A percentile compares a stretch with the other conserved stretches of the same genome.
These are phyloP conservation scores for Cruciata laevipes DNA, from an alignment of 257 asterid genomes.

Conservation along the genomic window DNA sequence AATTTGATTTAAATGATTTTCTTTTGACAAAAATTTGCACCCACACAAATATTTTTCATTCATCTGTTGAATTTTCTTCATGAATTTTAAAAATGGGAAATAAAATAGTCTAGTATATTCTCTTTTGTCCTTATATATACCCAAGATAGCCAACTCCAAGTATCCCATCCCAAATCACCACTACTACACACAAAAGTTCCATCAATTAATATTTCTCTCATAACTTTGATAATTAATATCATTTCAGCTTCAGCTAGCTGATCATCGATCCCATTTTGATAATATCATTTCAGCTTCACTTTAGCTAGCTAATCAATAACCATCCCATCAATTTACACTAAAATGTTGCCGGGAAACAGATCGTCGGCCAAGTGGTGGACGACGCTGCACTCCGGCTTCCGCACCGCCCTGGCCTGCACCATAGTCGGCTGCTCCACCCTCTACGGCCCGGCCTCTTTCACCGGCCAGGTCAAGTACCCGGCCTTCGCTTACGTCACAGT, in stretches of 20 bases:
- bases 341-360: constrained; percentile 18
- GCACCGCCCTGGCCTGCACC: constrained; percentile 48
- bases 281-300: no score
- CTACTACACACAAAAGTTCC: not conserved
- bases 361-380: constrained; percentile 40
- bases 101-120: not conserved
- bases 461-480: constrained; percentile 26
- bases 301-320: no score
- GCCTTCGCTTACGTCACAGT: constrained; percentile 56
- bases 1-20: no score
- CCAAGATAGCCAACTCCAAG: not conserved
- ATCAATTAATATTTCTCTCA: not conserved
- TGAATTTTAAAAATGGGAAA: no score
- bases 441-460: constrained; percentile 36
- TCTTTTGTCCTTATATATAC: not conserved
- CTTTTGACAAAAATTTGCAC: not conserved
- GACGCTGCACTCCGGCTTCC: constrained; percentile 44
- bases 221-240: not conserved
- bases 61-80: not conserved
- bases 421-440: constrained; percentile 46
- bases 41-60: not conserved
- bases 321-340: no score
- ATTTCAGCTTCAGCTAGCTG: not conserved
- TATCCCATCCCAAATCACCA: not conserved
- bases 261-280: no score